These are phyloP conservation scores for Clarkia xantiana DNA, from an alignment of 345 rosid genomes.

Conservation along the genomic window DNA sequence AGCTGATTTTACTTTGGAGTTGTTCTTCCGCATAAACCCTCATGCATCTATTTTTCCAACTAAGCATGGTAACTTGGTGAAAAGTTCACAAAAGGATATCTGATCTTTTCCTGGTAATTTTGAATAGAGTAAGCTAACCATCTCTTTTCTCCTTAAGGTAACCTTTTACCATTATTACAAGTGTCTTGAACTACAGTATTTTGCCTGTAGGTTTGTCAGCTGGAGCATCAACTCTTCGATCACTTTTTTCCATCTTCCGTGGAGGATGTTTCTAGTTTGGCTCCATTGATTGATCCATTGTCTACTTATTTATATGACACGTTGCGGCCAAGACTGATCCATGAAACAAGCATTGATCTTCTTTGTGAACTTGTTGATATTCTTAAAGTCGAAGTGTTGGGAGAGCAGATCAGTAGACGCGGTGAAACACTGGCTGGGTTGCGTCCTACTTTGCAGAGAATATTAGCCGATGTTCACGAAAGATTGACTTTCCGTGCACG, in stretches of 20 bases:
- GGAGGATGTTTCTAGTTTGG: conserved; percentile 78
- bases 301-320: conserved; percentile 85
- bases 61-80: too few relatives aligned
- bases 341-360: conserved; percentile 73
- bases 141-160: too few relatives aligned
- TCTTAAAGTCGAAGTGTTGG: conserved; percentile 85
- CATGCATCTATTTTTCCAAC: too few relatives aligned
- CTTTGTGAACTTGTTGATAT: conserved; percentile 95
- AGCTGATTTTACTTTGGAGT: too few relatives aligned
- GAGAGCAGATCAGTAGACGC: conserved; percentile 69
- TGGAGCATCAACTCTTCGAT: conserved; percentile 88
- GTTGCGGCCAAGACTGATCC: conserved; percentile 85
- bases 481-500: conserved; percentile 96
- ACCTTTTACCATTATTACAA: neutral
- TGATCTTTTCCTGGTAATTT: too few relatives aligned
- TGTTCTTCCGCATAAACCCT: too few relatives aligned
- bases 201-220: conserved; percentile 76
- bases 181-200: conserved; percentile 1
- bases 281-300: conserved; percentile 88
- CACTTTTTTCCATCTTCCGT: conserved; percentile 91
- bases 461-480: conserved; percentile 79
- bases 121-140: too few relatives aligned
- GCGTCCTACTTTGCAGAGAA: conserved; percentile 80
- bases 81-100: too few relatives aligned
- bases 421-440: conserved; percentile 74